Conservation (phyloP, 2,329 filamentous ascomycete species). For the Dactylonectria estremocensis region DNA sequence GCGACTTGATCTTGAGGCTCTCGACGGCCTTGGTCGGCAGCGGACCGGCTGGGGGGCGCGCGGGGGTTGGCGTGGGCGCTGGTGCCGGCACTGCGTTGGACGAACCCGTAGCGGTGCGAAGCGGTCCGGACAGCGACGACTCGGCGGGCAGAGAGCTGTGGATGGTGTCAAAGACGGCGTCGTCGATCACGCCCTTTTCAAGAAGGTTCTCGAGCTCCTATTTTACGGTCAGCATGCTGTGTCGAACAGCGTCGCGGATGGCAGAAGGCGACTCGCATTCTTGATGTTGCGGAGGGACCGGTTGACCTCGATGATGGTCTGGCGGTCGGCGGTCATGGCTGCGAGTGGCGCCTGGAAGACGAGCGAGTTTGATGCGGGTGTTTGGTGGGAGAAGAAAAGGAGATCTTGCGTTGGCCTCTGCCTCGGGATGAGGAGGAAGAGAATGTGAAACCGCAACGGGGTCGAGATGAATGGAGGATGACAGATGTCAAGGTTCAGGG, state of each 20-base stretch:
- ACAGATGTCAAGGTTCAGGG: not conserved
- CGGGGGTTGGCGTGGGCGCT: constrained; percentile 46
- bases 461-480: constrained; percentile 10
- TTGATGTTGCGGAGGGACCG: constrained; percentile 90
- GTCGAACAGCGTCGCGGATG: not conserved
- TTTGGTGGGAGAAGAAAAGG: not conserved
- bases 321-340: constrained; percentile 67
- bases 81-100: constrained; percentile 52
- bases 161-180: constrained; percentile 82
- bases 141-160: constrained; percentile 82
- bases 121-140: constrained; percentile 68
- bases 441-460: constrained; percentile 13
- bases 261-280: constrained; percentile 68
- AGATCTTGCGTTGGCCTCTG: not conserved
- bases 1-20: constrained; percentile 56
- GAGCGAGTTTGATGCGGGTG: not conserved
- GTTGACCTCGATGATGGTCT: constrained; percentile 79
- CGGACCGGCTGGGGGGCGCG: constrained; percentile 46
- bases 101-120: constrained; percentile 57
- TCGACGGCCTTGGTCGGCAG: constrained; percentile 59
- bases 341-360: constrained; percentile 7
- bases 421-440: not conserved
- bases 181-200: constrained; percentile 84
- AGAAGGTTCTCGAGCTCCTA: constrained; percentile 93
- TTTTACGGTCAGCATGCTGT: constrained; percentile 20